Evolutionary conservation across 768 basidiomycete genomes (phyloP), one percentile per base, ranked within the genome.

Genomic region (Suillus fuscotomentosus): DNA sequence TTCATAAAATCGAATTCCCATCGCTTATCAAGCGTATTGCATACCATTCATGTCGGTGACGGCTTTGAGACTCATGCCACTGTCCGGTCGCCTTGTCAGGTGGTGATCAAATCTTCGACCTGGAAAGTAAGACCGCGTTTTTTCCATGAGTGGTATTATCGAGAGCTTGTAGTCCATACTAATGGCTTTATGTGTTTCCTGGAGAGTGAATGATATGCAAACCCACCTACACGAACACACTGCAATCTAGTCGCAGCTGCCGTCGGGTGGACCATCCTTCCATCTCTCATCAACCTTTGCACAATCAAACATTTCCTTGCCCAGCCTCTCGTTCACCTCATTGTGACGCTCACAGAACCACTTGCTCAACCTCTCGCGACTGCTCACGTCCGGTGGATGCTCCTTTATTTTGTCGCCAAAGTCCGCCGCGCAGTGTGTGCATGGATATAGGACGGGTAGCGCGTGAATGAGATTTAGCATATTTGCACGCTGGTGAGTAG

Each of bases 261-360:
- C 95, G 76, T 98, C 94, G 5, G 75, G 69, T 27, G 93, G 92
- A 1, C 95, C 97, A 75, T 96, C 93, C 79, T 84, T 92, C 97
- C 97, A 99, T 70, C 96, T 81, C 80, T 94, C 90, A 68, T 92
- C 90, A 54, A 90, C 86, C 73, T 86, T 93, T 41, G 77, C 72
- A 74, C 97, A 99, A 74, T 94, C 88, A 76, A 98, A 98, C 61
- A 51, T 74, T 64, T 82, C 81, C 83, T 97, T 98, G 48, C 95
- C 94, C 41, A 98, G 79, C 75, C 88, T 86, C 73, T 82, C 82
- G 71, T 97, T 99, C 63, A 98, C 95, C 72, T 91, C 90, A 71
- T 99, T 99, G 74, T 99, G 97, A 70, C 91, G 81, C 76, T 91
- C 85, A 72, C 97, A 98, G 66, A 99, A 81, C 96, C 95, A 98